Percentiles rank a stretch among this genome's conserved stretches.
These are phyloP conservation scores for Cucurbita moschata DNA, from an alignment of 306 rosid genomes.

Conservation along the genomic window DNA sequence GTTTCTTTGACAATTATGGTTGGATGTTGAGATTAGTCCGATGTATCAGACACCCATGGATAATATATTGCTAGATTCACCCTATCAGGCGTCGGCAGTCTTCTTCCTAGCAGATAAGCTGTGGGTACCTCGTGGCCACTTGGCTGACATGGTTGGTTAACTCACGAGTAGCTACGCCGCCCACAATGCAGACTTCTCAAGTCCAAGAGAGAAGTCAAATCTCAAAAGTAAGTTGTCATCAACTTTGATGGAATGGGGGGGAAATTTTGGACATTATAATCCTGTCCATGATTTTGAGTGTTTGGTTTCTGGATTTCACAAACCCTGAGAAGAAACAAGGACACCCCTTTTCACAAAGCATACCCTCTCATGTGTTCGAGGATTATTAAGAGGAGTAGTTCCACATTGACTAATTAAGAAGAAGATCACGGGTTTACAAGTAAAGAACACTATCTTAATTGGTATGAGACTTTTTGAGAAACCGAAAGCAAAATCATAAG, in stretches of 20 bases:
- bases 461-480: no score
- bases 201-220: background rate
- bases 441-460: no score
- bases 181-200: background rate
- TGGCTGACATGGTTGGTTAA: background rate
- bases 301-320: slow-evolving; percentile 2
- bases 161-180: background rate
- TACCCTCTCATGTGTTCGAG: no score
- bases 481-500: no score
- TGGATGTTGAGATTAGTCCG: no score
- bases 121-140: background rate
- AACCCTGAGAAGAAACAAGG: background rate
- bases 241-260: background rate
- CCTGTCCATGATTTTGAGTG: background rate
- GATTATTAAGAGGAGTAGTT: no score
- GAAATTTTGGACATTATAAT: background rate
- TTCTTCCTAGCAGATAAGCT: background rate
- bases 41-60: background rate
- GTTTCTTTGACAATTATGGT: background rate
- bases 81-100: background rate
- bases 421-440: no score
- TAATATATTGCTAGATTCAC: background rate
- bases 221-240: background rate
- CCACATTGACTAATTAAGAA: no score
- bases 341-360: background rate